These are phyloP conservation scores for Peziza echinospora DNA, from an alignment of 495 filamentous ascomycete genomes.

Conservation along the genomic window DNA sequence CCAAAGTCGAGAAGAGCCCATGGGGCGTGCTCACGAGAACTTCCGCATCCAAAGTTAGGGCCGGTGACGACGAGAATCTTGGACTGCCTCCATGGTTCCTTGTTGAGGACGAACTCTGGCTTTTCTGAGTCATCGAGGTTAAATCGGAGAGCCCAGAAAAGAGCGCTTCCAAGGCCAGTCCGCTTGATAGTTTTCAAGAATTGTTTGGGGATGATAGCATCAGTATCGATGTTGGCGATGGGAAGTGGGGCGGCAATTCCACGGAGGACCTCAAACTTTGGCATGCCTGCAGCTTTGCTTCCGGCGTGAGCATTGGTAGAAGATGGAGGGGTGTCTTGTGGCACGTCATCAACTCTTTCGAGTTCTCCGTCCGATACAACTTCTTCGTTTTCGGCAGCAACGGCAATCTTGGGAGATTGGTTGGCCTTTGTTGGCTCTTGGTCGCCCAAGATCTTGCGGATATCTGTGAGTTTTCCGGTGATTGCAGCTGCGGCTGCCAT, in stretches of 20 bases:
- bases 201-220: slow-evolving; percentile 97
- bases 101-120: slow-evolving; percentile 71
- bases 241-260: slow-evolving; percentile 70
- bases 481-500: slow-evolving; percentile 90
- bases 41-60: slow-evolving; percentile 88
- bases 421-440: slow-evolving; percentile 20
- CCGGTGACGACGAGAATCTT: slow-evolving; percentile 92
- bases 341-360: slow-evolving; percentile 57
- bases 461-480: slow-evolving; percentile 73
- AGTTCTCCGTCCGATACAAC: slow-evolving; percentile 51
- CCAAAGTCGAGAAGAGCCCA: slow-evolving; percentile 96
- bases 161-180: slow-evolving; percentile 68
- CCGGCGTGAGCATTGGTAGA: slow-evolving; percentile 20
- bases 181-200: slow-evolving; percentile 99
- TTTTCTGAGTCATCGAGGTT: slow-evolving; percentile 50
- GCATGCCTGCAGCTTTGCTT: slow-evolving; percentile 31
- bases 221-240: slow-evolving; percentile 79
- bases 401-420: slow-evolving; percentile 29
- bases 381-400: slow-evolving; percentile 49
- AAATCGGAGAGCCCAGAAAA: slow-evolving; percentile 70
- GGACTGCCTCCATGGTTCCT: slow-evolving; percentile 59
- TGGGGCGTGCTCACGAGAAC: slow-evolving; percentile 83
- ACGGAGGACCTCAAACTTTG: slow-evolving; percentile 60
- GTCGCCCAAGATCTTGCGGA: slow-evolving; percentile 46
- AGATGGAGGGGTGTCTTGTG: slow-evolving; percentile 44